phyloP scores from a whole-genome alignment of 441 rosid species.

The Populus hybrid region DNA sequence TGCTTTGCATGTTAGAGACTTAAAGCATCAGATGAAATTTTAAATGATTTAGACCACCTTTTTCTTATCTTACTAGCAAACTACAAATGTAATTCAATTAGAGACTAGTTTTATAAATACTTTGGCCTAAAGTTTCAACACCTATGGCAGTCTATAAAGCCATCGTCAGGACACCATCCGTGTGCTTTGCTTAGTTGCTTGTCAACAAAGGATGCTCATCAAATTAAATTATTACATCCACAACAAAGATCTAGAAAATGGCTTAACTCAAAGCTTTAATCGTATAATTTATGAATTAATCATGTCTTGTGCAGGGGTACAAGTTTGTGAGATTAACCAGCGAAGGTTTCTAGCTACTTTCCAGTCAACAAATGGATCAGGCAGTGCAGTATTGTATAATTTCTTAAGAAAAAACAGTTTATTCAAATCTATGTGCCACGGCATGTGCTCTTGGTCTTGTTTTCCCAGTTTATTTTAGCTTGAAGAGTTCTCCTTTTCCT shows the following conservation, averaged over 20 bases:
- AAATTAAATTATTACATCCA: constrained; percentile 2
- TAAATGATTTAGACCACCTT: not conserved
- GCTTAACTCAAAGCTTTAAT: not conserved
- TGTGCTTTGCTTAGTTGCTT: constrained; percentile 8
- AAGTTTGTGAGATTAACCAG: not conserved
- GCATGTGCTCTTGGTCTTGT: not conserved
- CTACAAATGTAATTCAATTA: not conserved
- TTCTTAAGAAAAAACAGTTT: not conserved
- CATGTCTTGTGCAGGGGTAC: not conserved
- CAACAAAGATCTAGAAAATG: not conserved
- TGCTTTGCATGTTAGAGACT: not conserved
- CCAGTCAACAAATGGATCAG: not conserved
- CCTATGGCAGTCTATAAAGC: constrained; percentile 18
- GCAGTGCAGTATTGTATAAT: not conserved
- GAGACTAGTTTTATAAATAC: constrained; percentile 9
- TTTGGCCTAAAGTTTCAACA: constrained; percentile 26
- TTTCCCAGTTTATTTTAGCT: not conserved
- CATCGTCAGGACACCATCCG: constrained; percentile 14
- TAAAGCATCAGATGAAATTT: not conserved
- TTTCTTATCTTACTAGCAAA: not conserved
- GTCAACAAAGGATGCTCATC: constrained; percentile 31
- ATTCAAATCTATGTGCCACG: not conserved
- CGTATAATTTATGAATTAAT: not conserved
- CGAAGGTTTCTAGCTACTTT: not conserved
- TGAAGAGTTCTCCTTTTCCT: not conserved